These are phyloP conservation scores for Populus alba DNA, from an alignment of 345 rosid species.

Conservation along the genomic window DNA sequence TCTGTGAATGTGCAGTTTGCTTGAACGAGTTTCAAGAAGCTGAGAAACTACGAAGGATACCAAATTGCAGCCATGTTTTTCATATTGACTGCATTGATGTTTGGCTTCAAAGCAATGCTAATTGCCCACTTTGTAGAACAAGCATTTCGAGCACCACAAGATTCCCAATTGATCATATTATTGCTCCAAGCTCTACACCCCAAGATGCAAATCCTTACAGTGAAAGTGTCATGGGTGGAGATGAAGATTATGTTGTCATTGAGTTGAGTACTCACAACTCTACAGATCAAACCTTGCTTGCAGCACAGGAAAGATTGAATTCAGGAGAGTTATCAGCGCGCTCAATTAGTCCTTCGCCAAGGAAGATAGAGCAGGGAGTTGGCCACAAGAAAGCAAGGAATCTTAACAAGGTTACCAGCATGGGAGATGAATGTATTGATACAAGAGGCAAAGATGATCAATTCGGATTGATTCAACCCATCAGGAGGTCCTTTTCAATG, in stretches of 20 bases:
- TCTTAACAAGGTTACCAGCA: slow-evolving; percentile 53
- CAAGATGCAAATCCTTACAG: slow-evolving; percentile 39
- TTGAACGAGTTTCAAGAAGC: slow-evolving; percentile 78
- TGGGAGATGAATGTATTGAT: slow-evolving; percentile 87
- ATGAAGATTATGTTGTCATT: slow-evolving; percentile 68
- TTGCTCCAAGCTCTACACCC: slow-evolving; percentile 48
- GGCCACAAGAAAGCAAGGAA: slow-evolving; percentile 40
- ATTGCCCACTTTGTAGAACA: slow-evolving; percentile 85
- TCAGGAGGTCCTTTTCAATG: slow-evolving; percentile 87
- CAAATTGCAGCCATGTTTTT: slow-evolving; percentile 74
- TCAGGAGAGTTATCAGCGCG: slow-evolving; percentile 26
- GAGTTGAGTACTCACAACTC: slow-evolving; percentile 46
- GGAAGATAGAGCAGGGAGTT: slow-evolving; percentile 38
- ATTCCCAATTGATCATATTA: slow-evolving; percentile 29
- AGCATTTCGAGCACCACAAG: slow-evolving; percentile 49
- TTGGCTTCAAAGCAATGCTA: slow-evolving; percentile 89
- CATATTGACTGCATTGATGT: slow-evolving; percentile 90
- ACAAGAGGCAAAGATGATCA: slow-evolving; percentile 54
- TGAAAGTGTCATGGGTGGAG: slow-evolving; percentile 32
- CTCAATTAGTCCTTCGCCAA: slow-evolving; percentile 34
- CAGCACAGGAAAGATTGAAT: slow-evolving; percentile 45
- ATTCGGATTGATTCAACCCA: slow-evolving; percentile 58
- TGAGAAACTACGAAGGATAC: slow-evolving; percentile 68
- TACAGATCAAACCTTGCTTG: slow-evolving; percentile 29
- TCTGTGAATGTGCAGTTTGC: slow-evolving; percentile 72